These are phyloP conservation scores for Echeveria elegans DNA, from an alignment of 164 flowering plant genomes.

Conservation along the genomic window DNA sequence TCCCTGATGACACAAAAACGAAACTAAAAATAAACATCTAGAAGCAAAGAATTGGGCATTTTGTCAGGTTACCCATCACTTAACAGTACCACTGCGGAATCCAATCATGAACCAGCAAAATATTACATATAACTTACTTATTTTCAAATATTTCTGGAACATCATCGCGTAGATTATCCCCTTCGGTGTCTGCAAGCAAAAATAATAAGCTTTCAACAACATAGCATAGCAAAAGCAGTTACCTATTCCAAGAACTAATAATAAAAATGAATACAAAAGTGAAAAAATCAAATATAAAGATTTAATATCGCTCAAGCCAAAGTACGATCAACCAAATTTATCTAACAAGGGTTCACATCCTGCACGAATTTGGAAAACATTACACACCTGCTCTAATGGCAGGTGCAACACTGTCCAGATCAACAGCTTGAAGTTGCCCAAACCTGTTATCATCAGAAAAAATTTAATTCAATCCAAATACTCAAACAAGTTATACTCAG, in stretches of 20 bases:
- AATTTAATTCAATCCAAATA: not conserved
- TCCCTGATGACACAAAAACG: conserved; percentile 32
- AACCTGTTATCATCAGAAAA: conserved; percentile 42
- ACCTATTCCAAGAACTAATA: not conserved
- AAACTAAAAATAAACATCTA: not conserved
- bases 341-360: not conserved
- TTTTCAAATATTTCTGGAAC: conserved; percentile 63
- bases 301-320: not conserved
- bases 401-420: conserved; percentile 76
- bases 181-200: conserved; percentile 49
- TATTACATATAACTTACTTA: conserved; percentile 40
- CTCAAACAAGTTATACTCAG: no score
- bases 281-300: not conserved
- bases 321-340: not conserved
- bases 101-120: no score
- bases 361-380: not conserved
- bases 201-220: not conserved
- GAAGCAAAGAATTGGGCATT: no score
- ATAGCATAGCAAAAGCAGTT: not conserved
- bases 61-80: no score
- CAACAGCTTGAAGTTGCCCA: conserved; percentile 91
- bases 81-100: not conserved
- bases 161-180: conserved; percentile 54
- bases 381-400: conserved; percentile 76
- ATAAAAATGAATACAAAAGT: not conserved